Conservation (phyloP, 164 flowering plant genomes). For the Stephania cephalantha region DNA sequence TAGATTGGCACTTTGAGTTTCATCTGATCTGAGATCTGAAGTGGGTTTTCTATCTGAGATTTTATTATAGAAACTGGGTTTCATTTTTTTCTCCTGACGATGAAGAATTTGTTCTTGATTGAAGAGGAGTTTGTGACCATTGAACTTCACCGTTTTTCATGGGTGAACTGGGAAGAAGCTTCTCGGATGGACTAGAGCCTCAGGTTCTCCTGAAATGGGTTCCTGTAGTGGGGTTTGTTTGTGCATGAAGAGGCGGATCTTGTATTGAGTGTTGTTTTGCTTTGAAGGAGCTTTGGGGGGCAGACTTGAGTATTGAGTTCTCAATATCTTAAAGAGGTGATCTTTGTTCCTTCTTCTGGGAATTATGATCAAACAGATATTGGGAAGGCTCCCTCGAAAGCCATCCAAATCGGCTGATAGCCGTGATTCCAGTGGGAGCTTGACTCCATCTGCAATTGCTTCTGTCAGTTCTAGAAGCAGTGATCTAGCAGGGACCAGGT, state of each 20-base stretch:
- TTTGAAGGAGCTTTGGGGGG: conserved; percentile 11
- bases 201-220: conserved; percentile 11
- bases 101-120: not conserved
- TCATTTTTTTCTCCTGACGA: conserved; percentile 6
- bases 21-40: conserved; percentile 10
- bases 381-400: conserved; percentile 55
- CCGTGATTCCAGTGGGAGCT: conserved; percentile 20
- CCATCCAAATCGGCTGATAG: conserved; percentile 43
- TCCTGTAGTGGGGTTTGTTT: conserved; percentile 2
- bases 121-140: not conserved
- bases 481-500: conserved; percentile 22
- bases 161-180: conserved; percentile 8
- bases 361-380: conserved; percentile 51
- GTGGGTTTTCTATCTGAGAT: conserved; percentile 9
- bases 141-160: not conserved
- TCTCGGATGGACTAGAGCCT: conserved; percentile 1
- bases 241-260: conserved; percentile 1
- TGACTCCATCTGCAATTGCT: conserved; percentile 18
- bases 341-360: conserved; percentile 2
- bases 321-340: not conserved
- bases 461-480: conserved; percentile 31
- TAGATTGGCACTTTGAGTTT: conserved; percentile 5
- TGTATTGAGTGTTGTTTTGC: conserved; percentile 13
- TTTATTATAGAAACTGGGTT: conserved; percentile 8
- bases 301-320: not conserved